Evolutionary conservation across 305 asterid genomes (phyloP).

Genomic region (Solanum hybrid): DNA sequence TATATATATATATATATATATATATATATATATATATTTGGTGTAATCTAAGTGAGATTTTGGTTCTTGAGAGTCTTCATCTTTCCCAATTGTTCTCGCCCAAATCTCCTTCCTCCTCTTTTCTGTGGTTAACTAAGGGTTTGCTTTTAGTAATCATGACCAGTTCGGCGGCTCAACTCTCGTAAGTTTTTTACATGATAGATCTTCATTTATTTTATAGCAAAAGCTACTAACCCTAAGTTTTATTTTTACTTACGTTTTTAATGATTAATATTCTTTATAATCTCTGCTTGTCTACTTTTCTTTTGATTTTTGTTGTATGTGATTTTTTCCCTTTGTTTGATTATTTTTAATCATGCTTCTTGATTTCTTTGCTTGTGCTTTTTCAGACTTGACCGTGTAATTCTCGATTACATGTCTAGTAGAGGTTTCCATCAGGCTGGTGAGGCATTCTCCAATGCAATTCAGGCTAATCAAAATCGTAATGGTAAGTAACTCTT

Average conservation of each 20-base stretch:
- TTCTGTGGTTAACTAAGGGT: background rate
- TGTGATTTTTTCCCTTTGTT: background rate
- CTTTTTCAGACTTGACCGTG: background rate
- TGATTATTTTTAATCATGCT: background rate
- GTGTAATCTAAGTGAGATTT: background rate
- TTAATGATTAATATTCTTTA: background rate
- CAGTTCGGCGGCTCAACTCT: background rate
- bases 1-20: too few relatives aligned
- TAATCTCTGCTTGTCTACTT: background rate
- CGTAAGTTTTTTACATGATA: background rate
- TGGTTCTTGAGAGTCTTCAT: background rate
- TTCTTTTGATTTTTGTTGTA: background rate
- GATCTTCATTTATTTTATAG: background rate
- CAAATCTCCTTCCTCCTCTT: background rate
- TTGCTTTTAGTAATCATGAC: background rate
- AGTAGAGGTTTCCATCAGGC: background rate
- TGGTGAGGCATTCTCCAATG: background rate
- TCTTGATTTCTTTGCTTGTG: background rate
- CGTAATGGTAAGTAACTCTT: background rate
- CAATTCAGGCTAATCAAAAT: background rate
- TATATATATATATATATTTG: too few relatives aligned
- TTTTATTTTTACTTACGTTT: background rate
- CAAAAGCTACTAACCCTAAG: background rate
- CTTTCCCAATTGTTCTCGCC: background rate
- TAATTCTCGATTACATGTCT: background rate